Evolutionary conservation across 129 eudicot genomes (phyloP), one percentile per base, ranked within the genome.

Genomic region (Chrysanthemum seticuspe): DNA sequence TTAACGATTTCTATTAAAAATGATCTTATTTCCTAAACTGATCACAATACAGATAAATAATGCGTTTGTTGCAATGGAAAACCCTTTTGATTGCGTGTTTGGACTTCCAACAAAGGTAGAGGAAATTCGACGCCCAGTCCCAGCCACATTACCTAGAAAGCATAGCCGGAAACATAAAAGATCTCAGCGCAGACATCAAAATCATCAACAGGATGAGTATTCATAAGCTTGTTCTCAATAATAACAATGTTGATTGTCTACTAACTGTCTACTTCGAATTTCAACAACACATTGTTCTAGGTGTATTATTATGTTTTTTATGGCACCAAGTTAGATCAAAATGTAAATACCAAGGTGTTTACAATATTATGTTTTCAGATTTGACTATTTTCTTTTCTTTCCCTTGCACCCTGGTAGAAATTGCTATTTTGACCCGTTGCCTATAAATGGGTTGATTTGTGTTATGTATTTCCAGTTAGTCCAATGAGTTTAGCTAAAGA

Each of bases 21-120:
- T 57, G 13, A 14, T 70, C 25, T 19, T 51, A 31, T 56, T 45
- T 67, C 54, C 16, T 59, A 13, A 55, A 27, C 67, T 57, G 13
- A 53, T 47, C 10, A 10, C 34, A 45, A 70, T 76, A 56, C 80
- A 88, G 97, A 78, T 65, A 73, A 85, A 62, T 60, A 69, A 21
- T n/a, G 78, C 72, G 12, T 73, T 76, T 49, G 75, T 65, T 66
- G 67, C 82, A 51, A 72, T 73, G 76, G 89, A 69, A 54, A 79
- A 87, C 75, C 97, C 97, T 56, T 84, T 92, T 5, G 94, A 89
- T 67, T 78, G 72, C 64, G 52, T 92, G 61, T 89, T 92, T 70
- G 96, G 94, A 67, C 4, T 44, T 16, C 71, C 97, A 44, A 78
- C 54, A 36, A 70, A 68, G 50, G 73, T 74, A 2, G 89, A 85